These are phyloP conservation scores for Chimonanthus salicifolius DNA, from an alignment of 164 flowering plant species.

Conservation along the genomic window DNA sequence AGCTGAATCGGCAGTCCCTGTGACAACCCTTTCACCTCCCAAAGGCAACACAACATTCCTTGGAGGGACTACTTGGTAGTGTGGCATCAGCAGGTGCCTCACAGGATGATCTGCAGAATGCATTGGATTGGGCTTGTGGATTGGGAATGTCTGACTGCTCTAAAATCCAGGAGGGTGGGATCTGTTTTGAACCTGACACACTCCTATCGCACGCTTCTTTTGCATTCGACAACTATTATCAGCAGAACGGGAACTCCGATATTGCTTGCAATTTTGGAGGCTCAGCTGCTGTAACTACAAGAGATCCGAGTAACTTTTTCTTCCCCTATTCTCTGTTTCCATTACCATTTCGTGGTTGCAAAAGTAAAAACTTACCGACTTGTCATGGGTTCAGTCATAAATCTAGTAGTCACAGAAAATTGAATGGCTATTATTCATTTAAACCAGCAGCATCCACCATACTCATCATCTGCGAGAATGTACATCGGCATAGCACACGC, in stretches of 20 bases:
- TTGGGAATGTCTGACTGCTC: conserved; percentile 62
- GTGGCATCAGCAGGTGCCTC: conserved; percentile 64
- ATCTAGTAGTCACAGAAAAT: not conserved
- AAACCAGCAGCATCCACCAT: not conserved
- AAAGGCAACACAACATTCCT: conserved; percentile 93
- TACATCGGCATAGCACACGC: not conserved
- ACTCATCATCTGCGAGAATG: not conserved
- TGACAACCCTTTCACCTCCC: conserved; percentile 56
- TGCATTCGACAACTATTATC: conserved; percentile 86
- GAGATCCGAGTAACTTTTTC: conserved; percentile 58
- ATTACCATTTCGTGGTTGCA: not conserved
- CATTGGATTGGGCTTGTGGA: conserved; percentile 95
- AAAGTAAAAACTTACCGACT: not conserved
- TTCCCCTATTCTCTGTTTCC: not conserved
- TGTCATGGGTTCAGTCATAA: not conserved
- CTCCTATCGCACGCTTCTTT: conserved; percentile 83
- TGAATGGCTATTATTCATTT: not conserved
- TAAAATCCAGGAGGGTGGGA: conserved; percentile 44
- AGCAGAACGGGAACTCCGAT: conserved; percentile 71
- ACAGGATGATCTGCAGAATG: conserved; percentile 60
- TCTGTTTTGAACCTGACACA: conserved; percentile 72
- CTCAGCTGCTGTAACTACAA: conserved; percentile 46
- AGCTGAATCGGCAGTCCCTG: conserved; percentile 43
- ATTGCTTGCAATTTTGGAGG: conserved; percentile 93
- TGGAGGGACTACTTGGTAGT: conserved; percentile 81